These are phyloP conservation scores for Agaricus subrufescens DNA, from an alignment of 768 basidiomycete species.

Conservation along the genomic window DNA sequence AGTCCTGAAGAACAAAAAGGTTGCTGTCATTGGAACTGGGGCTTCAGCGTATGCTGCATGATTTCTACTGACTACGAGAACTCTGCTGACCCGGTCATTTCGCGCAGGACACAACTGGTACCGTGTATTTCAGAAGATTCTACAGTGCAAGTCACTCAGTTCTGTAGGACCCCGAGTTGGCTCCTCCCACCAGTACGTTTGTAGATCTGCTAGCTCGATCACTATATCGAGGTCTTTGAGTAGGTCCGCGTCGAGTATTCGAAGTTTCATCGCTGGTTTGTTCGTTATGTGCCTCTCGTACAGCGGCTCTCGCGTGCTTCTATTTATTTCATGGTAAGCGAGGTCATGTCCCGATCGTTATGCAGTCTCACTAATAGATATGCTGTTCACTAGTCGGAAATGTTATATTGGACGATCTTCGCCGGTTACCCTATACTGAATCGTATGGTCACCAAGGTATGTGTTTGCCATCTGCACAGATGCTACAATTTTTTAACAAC, in stretches of 20 bases:
- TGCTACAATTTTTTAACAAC: not conserved
- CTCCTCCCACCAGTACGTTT: slow-evolving; percentile 37
- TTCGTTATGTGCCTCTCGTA: slow-evolving; percentile 9
- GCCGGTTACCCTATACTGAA: not conserved
- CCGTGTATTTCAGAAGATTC: slow-evolving; percentile 38
- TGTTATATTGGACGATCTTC: not conserved
- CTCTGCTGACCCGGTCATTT: not conserved
- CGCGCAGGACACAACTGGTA: slow-evolving; percentile 44
- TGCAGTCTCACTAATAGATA: not conserved
- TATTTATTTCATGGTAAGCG: not conserved
- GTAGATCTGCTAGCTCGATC: not conserved
- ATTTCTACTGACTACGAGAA: not conserved
- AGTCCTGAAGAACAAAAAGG: slow-evolving; percentile 37
- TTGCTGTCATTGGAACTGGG: slow-evolving; percentile 59
- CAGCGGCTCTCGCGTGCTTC: not conserved
- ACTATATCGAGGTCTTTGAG: too few relatives aligned
- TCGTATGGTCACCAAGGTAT: not conserved
- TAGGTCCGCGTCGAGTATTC: slow-evolving; percentile 16
- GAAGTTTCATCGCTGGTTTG: slow-evolving; percentile 12
- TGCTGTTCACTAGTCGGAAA: not conserved
- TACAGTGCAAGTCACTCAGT: slow-evolving; percentile 38
- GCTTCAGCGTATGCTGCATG: slow-evolving; percentile 40
- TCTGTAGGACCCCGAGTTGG: slow-evolving; percentile 49
- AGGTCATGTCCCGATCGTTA: not conserved
- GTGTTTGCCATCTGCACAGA: not conserved